A percentile compares a stretch with the other conserved stretches of the same genome.
Evolutionary conservation across 2,329 filamentous ascomycete genomes (phyloP).

Genomic region (Neophaeococcomyces mojaviensis): DNA sequence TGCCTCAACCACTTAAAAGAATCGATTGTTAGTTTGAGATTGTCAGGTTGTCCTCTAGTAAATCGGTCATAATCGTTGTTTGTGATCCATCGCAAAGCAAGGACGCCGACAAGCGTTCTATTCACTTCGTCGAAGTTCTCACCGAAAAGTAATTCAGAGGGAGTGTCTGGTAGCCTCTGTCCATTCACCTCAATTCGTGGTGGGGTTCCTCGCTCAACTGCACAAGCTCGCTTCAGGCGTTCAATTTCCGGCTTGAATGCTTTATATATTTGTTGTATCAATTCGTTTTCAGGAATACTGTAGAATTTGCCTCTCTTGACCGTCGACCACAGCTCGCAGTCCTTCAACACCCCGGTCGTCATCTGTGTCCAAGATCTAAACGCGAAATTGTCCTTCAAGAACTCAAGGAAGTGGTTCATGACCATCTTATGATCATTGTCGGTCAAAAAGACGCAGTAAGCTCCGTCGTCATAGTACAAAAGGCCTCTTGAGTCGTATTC

Average conservation of each 20-base stretch:
- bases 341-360: constrained; percentile 4
- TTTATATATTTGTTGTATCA: constrained; percentile 23
- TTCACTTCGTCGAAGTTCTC: constrained; percentile 34
- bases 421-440: too few species aligned
- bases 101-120: constrained; percentile 32
- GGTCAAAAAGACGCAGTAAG: too few species aligned
- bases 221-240: constrained; percentile 26
- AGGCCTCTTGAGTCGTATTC: too few species aligned
- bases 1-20: constrained; percentile 27
- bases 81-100: constrained; percentile 32
- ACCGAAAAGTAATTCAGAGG: constrained; percentile 27
- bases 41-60: constrained; percentile 23
- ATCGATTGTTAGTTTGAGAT: constrained; percentile 21
- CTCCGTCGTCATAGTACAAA: too few species aligned
- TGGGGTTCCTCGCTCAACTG: constrained; percentile 17
- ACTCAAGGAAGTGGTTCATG: too few species aligned
- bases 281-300: constrained; percentile 18
- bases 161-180: constrained; percentile 17
- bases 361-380: constrained; percentile 1
- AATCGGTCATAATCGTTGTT: constrained; percentile 30
- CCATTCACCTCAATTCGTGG: constrained; percentile 9
- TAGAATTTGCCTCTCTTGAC: constrained; percentile 18
- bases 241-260: constrained; percentile 26
- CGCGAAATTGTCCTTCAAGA: too few species aligned
- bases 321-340: constrained; percentile 11